Evolutionary conservation across 495 filamentous ascomycete genomes (phyloP).

Genomic region (Elasticomyces elasticus): DNA sequence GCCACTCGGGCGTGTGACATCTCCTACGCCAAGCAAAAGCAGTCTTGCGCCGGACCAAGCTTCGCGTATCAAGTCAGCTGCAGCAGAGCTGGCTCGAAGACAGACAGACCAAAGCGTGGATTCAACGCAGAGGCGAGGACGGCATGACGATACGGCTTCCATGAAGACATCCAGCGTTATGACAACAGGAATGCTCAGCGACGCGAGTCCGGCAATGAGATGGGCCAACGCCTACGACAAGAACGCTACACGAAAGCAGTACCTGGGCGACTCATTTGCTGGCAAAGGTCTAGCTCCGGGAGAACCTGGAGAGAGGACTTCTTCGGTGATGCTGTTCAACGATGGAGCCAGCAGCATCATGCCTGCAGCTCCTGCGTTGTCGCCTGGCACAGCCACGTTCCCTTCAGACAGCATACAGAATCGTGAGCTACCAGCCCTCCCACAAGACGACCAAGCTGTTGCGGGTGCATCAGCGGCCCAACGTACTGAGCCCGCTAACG

Average conservation of each 20-base stretch:
- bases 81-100: constrained; percentile 57
- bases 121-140: constrained; percentile 29
- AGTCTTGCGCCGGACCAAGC: constrained; percentile 89
- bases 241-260: constrained; percentile 67
- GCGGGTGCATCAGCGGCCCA: background rate
- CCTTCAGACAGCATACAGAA: background rate
- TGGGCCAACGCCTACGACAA: constrained; percentile 90
- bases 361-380: constrained; percentile 5
- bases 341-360: constrained; percentile 9
- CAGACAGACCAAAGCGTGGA: constrained; percentile 54
- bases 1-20: constrained; percentile 37
- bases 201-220: constrained; percentile 87
- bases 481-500: background rate
- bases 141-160: constrained; percentile 42
- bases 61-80: constrained; percentile 82
- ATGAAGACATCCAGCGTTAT: constrained; percentile 85
- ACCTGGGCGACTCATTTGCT: constrained; percentile 60
- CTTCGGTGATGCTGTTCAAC: constrained; percentile 7
- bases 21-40: constrained; percentile 56
- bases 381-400: constrained; percentile 1
- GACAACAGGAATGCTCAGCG: constrained; percentile 80
- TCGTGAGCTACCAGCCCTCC: constrained; percentile 19
- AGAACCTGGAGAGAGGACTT: constrained; percentile 2
- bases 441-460: constrained; percentile 2
- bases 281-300: constrained; percentile 43